Conservation (phyloP, 192 early-diverging fungal species). For the Backusella psychrophila region DNA sequence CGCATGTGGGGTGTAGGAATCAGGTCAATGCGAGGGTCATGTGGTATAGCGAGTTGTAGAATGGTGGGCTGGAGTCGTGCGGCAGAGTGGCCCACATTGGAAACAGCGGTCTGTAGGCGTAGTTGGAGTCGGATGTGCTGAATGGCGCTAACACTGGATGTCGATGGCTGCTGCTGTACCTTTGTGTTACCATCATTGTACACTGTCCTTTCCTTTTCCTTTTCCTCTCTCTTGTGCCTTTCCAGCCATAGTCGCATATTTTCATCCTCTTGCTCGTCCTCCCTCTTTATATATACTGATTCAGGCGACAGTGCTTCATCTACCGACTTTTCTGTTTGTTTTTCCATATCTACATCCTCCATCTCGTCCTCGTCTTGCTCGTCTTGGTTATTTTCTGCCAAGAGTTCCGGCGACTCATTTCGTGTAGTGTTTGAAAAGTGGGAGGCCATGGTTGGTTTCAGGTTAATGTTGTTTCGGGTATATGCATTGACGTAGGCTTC, state of each 20-base stretch:
- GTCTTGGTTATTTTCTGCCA: background rate
- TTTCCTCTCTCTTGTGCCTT: background rate
- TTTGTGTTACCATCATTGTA: background rate
- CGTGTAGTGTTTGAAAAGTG: constrained; percentile 11
- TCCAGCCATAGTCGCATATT: background rate
- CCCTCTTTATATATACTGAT: background rate
- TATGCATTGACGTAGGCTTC: constrained; percentile 35
- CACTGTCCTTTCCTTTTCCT: background rate
- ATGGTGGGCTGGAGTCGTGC: constrained; percentile 29
- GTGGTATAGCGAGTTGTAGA: constrained; percentile 31
- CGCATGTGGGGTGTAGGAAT: constrained; percentile 36
- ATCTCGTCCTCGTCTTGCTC: background rate
- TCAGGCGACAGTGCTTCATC: background rate
- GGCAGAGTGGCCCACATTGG: constrained; percentile 10
- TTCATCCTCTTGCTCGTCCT: background rate
- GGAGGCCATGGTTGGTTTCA: constrained; percentile 26
- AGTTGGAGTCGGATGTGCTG: constrained; percentile 33
- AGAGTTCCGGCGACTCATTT: background rate
- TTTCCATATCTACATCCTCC: background rate
- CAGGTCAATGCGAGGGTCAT: constrained; percentile 36
- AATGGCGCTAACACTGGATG: constrained; percentile 16
- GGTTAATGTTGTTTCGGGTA: constrained; percentile 22
- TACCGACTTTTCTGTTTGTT: background rate
- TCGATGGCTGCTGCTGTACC: background rate
- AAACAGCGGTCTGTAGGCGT: constrained; percentile 20